A percentile compares a stretch with the other conserved stretches of the same genome.
phyloP scores from a whole-genome alignment of 78 protist genomes.

The Acrasis kona region DNA sequence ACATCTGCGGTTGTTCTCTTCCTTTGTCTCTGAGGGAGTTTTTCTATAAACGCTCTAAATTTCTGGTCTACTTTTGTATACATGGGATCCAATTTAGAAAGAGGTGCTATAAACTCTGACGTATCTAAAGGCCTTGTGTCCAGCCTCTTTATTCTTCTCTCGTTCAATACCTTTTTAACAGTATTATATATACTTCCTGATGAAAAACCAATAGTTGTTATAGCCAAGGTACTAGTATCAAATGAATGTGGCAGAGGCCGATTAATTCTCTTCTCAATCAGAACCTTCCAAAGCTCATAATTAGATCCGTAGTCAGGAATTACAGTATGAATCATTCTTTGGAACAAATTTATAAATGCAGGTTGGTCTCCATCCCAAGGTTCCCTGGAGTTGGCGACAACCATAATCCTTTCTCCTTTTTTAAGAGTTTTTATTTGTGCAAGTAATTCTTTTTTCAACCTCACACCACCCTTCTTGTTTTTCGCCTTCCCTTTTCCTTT shows the following conservation, averaged over 20 bases:
- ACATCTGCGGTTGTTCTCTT: neutral
- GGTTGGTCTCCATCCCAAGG: neutral
- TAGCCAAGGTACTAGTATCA: conserved; percentile 4
- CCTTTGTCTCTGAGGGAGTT: neutral
- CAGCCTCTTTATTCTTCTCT: conserved; percentile 10
- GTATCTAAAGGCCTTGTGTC: neutral
- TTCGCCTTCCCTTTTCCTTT: conserved; percentile 19
- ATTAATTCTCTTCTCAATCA: neutral
- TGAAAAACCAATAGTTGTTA: conserved; percentile 9
- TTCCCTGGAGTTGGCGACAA: conserved; percentile 11
- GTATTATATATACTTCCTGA: conserved; percentile 8
- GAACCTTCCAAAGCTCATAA: neutral
- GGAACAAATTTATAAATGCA: neutral
- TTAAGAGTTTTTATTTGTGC: neutral
- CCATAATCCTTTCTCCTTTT: conserved; percentile 12
- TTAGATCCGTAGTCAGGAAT: conserved; percentile 23
- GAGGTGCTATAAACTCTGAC: conserved; percentile 14
- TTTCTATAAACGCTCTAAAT: neutral
- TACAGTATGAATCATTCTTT: neutral
- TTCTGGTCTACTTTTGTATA: neutral
- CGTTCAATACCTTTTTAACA: conserved; percentile 2
- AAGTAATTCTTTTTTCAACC: conserved; percentile 11
- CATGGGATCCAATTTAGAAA: conserved; percentile 5
- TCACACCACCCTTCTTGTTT: neutral
- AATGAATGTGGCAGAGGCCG: neutral